A percentile compares a stretch with the other conserved stretches of the same genome.
Conservation (phyloP, 2,329 filamentous ascomycete genomes). For the Phialocephala subalpina region DNA sequence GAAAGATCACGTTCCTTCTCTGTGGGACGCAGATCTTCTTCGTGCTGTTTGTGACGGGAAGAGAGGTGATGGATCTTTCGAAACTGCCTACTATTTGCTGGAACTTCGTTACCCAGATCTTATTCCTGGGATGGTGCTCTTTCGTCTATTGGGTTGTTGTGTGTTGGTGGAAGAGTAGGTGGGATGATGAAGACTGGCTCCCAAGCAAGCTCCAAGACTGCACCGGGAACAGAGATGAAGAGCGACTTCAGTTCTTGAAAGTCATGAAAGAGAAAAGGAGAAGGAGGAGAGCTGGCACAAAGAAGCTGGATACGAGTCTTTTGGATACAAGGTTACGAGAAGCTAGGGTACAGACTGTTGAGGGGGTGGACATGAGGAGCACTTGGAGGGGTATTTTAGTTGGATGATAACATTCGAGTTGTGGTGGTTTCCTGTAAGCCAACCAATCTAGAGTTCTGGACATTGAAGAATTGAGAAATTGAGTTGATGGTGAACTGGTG, state of each 20-base stretch:
- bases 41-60: background rate
- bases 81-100: background rate
- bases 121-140: background rate
- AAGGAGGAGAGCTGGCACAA: background rate
- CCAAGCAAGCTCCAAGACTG: no score
- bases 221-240: no score
- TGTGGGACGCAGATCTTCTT: background rate
- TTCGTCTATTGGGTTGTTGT: background rate
- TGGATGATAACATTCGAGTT: background rate
- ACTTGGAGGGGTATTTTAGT: background rate
- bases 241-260: no score
- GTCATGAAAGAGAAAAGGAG: background rate
- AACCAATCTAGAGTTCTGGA: no score
- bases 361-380: background rate
- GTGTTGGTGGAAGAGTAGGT: background rate
- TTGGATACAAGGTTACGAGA: background rate
- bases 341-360: no score
- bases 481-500: no score
- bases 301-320: background rate
- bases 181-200: no score
- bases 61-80: background rate
- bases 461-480: no score
- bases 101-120: background rate
- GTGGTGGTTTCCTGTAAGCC: no score
- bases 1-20: background rate